These are phyloP conservation scores for Nakaseomyces sp. DNA, from an alignment of 1,139 yeast genomes.

Conservation along the genomic window DNA sequence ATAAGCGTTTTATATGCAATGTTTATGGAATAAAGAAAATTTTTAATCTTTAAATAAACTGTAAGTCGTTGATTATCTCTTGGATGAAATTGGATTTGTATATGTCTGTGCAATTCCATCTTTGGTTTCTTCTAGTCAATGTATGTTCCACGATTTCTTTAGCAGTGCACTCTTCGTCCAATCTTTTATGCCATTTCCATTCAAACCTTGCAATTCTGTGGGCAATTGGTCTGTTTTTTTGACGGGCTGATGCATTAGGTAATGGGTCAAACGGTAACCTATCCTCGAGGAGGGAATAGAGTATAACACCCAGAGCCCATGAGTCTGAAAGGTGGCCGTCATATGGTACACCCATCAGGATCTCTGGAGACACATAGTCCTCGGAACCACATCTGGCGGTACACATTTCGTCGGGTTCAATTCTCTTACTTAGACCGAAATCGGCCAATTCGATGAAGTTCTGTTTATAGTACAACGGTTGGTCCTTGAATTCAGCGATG, in stretches of 20 bases:
- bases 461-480: conserved; percentile 11
- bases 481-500: conserved; percentile 24
- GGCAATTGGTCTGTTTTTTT: conserved; percentile 53
- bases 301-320: conserved; percentile 91
- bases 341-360: conserved; percentile 80
- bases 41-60: conserved; percentile 3
- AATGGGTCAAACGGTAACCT: conserved; percentile 83
- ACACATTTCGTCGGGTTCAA: conserved; percentile 48
- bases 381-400: conserved; percentile 91
- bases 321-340: conserved; percentile 85
- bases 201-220: conserved; percentile 88
- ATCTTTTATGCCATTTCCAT: conserved; percentile 69
- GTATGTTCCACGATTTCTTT: conserved; percentile 47
- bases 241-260: conserved; percentile 41
- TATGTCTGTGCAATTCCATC: conserved; percentile 38
- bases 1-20: no score
- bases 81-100: conserved; percentile 33
- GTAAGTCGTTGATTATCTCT: conserved; percentile 11
- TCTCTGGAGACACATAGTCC: conserved; percentile 90
- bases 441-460: conserved; percentile 62
- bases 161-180: conserved; percentile 38
- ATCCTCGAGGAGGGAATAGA: conserved; percentile 74
- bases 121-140: conserved; percentile 44
- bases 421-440: conserved; percentile 72
- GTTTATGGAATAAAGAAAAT: not conserved